Evolutionary conservation across 306 rosid species (phyloP).

Genomic region (Macrotyloma uniflorum): DNA sequence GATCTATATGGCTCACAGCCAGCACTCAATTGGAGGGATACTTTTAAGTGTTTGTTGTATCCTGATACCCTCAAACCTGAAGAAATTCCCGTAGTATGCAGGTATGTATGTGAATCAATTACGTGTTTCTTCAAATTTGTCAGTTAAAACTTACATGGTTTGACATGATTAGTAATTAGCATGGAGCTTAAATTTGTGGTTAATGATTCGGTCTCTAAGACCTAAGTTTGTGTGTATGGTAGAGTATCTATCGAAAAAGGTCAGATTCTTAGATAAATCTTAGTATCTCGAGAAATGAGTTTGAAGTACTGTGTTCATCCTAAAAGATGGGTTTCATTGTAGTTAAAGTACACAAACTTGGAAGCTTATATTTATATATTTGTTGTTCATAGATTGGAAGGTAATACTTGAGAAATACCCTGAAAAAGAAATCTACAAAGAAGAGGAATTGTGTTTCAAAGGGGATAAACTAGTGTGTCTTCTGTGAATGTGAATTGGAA

Average conservation of each 20-base stretch:
- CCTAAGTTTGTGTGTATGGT: not conserved
- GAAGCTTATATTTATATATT: not conserved
- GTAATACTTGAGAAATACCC: not conserved
- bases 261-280: not conserved
- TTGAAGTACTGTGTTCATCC: too few relatives aligned
- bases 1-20: constrained; percentile 43
- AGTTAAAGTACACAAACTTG: not conserved
- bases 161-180: not conserved
- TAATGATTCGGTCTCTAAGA: not conserved
- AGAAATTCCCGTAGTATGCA: constrained; percentile 40
- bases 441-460: not conserved
- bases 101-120: constrained; percentile 22
- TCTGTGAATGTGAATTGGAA: not conserved
- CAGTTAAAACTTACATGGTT: not conserved
- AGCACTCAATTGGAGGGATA: constrained; percentile 47
- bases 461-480: not conserved
- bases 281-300: not conserved
- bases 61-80: constrained; percentile 38
- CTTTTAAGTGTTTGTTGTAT: constrained; percentile 25
- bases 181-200: not conserved
- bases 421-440: not conserved
- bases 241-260: too few relatives aligned
- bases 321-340: not conserved
- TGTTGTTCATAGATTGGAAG: not conserved
- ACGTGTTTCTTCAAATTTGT: not conserved